These are phyloP conservation scores for Sugiyamaella grinbergsii DNA, from an alignment of 1,139 yeast species.

Conservation along the genomic window DNA sequence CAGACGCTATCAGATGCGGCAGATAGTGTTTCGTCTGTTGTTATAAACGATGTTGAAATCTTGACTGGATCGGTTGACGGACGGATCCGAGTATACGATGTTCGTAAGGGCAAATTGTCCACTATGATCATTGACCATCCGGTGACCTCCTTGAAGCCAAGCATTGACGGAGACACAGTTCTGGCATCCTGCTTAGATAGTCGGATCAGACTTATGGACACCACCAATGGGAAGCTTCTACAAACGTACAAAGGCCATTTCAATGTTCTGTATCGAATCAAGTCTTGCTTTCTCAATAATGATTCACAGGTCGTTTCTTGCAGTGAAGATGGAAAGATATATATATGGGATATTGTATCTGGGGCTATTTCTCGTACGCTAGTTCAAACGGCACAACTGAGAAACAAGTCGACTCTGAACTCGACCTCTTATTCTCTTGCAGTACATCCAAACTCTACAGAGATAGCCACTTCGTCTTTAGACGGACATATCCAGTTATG, in stretches of 20 bases:
- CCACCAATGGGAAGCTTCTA: constrained; percentile 33
- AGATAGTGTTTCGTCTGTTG: constrained; percentile 42
- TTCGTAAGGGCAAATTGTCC: constrained; percentile 39
- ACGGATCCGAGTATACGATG: constrained; percentile 40
- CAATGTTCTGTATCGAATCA: constrained; percentile 36
- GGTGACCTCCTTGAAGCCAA: constrained; percentile 35
- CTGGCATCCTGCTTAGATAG: constrained; percentile 39
- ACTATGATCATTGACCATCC: constrained; percentile 40
- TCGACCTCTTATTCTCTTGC: constrained; percentile 16
- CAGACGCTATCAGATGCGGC: constrained; percentile 42
- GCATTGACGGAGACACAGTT: constrained; percentile 31
- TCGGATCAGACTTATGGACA: constrained; percentile 37
- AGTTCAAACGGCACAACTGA: background rate
- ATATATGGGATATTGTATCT: constrained; percentile 81
- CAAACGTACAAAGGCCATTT: constrained; percentile 39
- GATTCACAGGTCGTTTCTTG: constrained; percentile 82
- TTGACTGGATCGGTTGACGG: constrained; percentile 46
- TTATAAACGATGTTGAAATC: constrained; percentile 32
- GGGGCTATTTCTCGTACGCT: constrained; percentile 45
- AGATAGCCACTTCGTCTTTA: constrained; percentile 17
- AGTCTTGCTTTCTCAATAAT: constrained; percentile 41
- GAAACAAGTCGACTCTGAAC: background rate
- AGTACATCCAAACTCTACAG: constrained; percentile 14
- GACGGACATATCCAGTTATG: constrained; percentile 18
- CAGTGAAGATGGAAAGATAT: constrained; percentile 84